These are phyloP conservation scores for Syzygium jambos DNA, from an alignment of 345 rosid species.

Conservation along the genomic window DNA sequence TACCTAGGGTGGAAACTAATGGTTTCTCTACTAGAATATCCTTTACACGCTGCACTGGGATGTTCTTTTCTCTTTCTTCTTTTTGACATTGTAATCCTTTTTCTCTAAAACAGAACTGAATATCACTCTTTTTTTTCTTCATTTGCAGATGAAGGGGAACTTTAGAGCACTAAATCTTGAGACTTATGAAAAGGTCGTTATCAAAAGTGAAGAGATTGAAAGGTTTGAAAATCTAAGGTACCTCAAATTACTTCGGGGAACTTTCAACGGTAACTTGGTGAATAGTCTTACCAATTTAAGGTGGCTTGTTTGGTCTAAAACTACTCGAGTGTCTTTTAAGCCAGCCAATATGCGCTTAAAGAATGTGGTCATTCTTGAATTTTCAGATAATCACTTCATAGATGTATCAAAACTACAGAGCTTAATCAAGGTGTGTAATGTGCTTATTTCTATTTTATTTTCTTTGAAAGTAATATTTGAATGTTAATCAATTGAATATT, in stretches of 20 bases:
- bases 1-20: rapidly evolving
- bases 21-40: background rate
- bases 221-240: background rate
- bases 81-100: background rate
- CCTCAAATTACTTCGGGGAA: background rate
- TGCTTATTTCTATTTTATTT: background rate
- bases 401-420: background rate
- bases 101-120: background rate
- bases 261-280: background rate
- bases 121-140: background rate
- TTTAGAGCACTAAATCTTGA: background rate
- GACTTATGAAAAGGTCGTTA: background rate
- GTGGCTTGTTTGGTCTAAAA: background rate
- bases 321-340: background rate
- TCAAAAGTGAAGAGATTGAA: background rate
- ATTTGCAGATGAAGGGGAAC: background rate
- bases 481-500: background rate
- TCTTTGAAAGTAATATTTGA: background rate
- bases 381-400: rapidly evolving
- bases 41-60: background rate
- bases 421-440: background rate
- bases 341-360: background rate
- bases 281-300: background rate
- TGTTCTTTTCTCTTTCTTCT: rapidly evolving
- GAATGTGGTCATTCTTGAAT: background rate